Evolutionary conservation across 2,329 filamentous ascomycete genomes (phyloP).

Genomic region (Apiospora phragmitis): DNA sequence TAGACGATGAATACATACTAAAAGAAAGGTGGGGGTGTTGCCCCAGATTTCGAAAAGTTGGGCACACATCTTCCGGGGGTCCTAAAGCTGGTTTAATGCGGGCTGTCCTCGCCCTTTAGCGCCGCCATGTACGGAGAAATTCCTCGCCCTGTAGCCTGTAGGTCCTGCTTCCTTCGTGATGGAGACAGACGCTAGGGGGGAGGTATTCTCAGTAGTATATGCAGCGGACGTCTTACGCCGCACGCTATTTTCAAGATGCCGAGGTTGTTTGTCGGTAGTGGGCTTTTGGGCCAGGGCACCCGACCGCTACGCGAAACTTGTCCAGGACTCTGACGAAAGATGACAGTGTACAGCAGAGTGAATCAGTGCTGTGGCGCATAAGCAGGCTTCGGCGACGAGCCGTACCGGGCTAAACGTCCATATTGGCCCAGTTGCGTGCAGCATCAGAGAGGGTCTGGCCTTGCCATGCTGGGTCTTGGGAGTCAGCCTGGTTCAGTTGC

Average conservation of each 20-base stretch:
- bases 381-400: not conserved
- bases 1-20: not conserved
- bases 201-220: constrained; percentile 3
- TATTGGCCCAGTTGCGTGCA: not conserved
- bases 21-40: not conserved
- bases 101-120: not conserved
- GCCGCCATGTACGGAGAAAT: not conserved
- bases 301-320: not conserved
- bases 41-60: not conserved
- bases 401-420: not conserved
- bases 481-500: not conserved
- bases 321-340: constrained; percentile 1
- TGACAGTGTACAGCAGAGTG: not conserved
- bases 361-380: not conserved
- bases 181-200: not conserved
- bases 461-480: not conserved
- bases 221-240: not conserved
- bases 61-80: not conserved
- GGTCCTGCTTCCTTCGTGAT: not conserved
- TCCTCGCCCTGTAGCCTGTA: not conserved
- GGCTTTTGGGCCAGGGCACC: not conserved
- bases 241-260: not conserved
- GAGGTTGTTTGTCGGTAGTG: not conserved
- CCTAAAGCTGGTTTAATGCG: not conserved
- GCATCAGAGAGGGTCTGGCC: not conserved